Percentiles rank a stretch among this genome's conserved stretches.
These are phyloP conservation scores for Claviceps sp. DNA, from an alignment of 2,329 filamentous ascomycete genomes.

Conservation along the genomic window DNA sequence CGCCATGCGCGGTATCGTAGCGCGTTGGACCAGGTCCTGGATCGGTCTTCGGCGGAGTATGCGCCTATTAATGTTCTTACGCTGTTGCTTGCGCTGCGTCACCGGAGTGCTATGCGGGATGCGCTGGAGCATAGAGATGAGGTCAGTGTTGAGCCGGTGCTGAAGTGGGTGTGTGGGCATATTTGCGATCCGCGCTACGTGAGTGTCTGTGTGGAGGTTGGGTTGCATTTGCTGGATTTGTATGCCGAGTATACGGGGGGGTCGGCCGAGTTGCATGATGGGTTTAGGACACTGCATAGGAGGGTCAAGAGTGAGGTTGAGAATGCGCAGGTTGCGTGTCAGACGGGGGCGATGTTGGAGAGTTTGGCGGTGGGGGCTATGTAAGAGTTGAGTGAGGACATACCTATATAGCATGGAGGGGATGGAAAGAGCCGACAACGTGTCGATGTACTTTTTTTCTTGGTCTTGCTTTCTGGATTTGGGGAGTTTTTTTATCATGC, in stretches of 20 bases:
- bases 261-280: constrained; percentile 56
- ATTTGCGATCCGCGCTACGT: constrained; percentile 76
- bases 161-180: constrained; percentile 71
- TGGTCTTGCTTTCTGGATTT: background rate
- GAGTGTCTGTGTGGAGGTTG: constrained; percentile 68
- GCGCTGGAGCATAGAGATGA: constrained; percentile 76
- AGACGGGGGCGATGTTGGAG: constrained; percentile 80
- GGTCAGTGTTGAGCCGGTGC: constrained; percentile 63
- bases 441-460: background rate
- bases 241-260: constrained; percentile 71
- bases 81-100: constrained; percentile 69
- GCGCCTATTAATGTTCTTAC: constrained; percentile 55
- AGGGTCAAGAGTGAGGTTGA: constrained; percentile 68
- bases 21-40: constrained; percentile 69
- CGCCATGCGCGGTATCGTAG: constrained; percentile 63
- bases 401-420: background rate
- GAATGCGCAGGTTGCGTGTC: constrained; percentile 67
- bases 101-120: constrained; percentile 71
- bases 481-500: background rate
- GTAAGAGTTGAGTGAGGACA: background rate
- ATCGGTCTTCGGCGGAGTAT: constrained; percentile 35
- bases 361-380: constrained; percentile 32
- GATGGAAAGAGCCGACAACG: background rate
- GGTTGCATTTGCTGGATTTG: constrained; percentile 70
- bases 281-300: constrained; percentile 55